phyloP scores from a whole-genome alignment of 2,329 filamentous ascomycete species.

The Chrysoporthe deuterocubensis region DNA sequence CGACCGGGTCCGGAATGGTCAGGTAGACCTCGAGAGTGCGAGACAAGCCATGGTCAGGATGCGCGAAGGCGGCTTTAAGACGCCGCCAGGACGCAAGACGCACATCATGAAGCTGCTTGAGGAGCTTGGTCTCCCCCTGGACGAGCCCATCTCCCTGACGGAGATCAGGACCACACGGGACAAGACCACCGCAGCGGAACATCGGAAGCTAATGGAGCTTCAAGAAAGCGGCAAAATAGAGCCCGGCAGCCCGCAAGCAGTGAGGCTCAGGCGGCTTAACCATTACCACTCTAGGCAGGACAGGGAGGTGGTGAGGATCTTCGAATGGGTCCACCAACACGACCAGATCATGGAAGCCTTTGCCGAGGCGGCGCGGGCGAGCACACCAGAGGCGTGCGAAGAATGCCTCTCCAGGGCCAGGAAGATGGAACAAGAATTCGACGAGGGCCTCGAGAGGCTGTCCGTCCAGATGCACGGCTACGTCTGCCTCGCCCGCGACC shows the following conservation, averaged over 20 bases:
- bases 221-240: conserved; percentile 29
- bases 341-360: conserved; percentile 34
- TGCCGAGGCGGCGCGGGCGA: background rate
- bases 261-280: conserved; percentile 26
- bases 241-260: background rate
- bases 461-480: conserved; percentile 43
- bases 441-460: conserved; percentile 39
- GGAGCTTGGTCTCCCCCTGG: conserved; percentile 31
- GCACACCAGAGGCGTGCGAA: background rate
- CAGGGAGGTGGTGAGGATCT: conserved; percentile 28
- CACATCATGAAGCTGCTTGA: conserved; percentile 33
- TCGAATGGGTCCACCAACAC: conserved; percentile 40
- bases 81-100: conserved; percentile 52
- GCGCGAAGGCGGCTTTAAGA: conserved; percentile 44
- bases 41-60: conserved; percentile 50
- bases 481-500: conserved; percentile 48
- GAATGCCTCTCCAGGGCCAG: conserved; percentile 23
- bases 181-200: conserved; percentile 36
- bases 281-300: conserved; percentile 26
- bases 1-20: conserved; percentile 47
- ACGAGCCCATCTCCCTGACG: conserved; percentile 30
- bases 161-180: conserved; percentile 35
- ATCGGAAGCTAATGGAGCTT: conserved; percentile 47
- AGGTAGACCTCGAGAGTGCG: conserved; percentile 52
- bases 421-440: conserved; percentile 27